These are phyloP conservation scores for Lagenaria siceraria DNA, from an alignment of 306 rosid genomes.

Conservation along the genomic window DNA sequence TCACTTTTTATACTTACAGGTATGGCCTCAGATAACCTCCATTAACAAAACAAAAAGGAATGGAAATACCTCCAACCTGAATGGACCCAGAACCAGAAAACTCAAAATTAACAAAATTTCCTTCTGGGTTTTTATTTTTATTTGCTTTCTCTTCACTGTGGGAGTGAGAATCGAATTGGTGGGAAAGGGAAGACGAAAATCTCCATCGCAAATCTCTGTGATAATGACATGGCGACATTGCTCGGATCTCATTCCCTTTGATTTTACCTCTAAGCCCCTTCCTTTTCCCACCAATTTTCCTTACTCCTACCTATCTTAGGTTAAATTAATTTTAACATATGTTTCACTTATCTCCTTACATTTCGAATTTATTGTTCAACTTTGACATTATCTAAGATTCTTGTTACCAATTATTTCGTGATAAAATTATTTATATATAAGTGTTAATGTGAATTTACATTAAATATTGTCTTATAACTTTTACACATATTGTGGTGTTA, in stretches of 20 bases:
- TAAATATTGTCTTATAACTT: too few species aligned
- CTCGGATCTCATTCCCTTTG: slow-evolving; percentile 45
- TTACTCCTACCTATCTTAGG: too few species aligned
- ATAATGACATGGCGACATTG: slow-evolving; percentile 57
- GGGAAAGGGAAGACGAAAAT: slow-evolving; percentile 26
- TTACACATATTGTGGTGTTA: too few species aligned
- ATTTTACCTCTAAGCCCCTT: slow-evolving; percentile 22
- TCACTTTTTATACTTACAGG: not conserved
- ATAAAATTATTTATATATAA: too few species aligned
- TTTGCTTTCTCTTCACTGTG: not conserved
- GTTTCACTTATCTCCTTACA: too few species aligned
- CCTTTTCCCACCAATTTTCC: too few species aligned
- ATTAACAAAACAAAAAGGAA: not conserved
- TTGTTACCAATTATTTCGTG: too few species aligned
- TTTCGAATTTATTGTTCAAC: too few species aligned
- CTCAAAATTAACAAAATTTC: not conserved
- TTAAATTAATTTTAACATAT: too few species aligned
- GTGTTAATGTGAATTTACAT: too few species aligned
- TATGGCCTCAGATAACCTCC: not conserved
- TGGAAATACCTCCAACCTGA: not conserved
- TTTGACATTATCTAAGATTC: too few species aligned
- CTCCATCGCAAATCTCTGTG: slow-evolving; percentile 70
- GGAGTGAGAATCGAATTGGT: slow-evolving; percentile 11
- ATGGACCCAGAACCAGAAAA: not conserved
- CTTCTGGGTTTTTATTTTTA: not conserved